These are phyloP conservation scores for Phytophthora pinifolia DNA, from an alignment of 352 stramenopile genomes.

Conservation along the genomic window DNA sequence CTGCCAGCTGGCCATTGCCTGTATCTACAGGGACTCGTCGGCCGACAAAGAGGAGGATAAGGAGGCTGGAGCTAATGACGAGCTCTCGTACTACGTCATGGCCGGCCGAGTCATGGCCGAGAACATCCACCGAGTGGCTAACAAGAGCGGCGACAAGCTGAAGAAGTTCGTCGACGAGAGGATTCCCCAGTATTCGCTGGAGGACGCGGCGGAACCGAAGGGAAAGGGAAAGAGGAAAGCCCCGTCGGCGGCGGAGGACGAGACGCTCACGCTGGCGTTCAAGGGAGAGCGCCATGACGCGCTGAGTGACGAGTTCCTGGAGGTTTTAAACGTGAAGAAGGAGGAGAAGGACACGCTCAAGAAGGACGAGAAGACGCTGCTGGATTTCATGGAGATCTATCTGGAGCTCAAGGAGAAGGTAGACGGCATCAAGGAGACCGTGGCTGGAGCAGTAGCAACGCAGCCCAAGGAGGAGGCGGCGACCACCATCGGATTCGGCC, in stretches of 20 bases:
- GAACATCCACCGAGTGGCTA: constrained; percentile 70
- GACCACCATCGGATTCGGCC: constrained; percentile 77
- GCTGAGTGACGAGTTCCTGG: constrained; percentile 60
- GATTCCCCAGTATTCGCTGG: constrained; percentile 52
- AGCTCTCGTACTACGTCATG: constrained; percentile 82
- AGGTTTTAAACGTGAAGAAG: constrained; percentile 38
- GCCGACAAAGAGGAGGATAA: constrained; percentile 20
- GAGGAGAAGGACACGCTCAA: constrained; percentile 24
- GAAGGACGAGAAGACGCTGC: constrained; percentile 45
- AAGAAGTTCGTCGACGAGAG: constrained; percentile 51
- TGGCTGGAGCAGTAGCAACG: constrained; percentile 21
- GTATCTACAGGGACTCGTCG: constrained; percentile 73
- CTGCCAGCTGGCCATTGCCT: constrained; percentile 83
- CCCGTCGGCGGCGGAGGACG: not conserved
- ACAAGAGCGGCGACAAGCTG: constrained; percentile 39
- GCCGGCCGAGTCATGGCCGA: constrained; percentile 78
- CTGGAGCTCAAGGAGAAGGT: constrained; percentile 87
- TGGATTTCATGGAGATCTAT: constrained; percentile 88
- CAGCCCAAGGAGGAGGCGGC: constrained; percentile 30
- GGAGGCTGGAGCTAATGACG: constrained; percentile 39
- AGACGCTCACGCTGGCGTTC: constrained; percentile 43
- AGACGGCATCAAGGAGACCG: constrained; percentile 70
- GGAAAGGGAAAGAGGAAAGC: constrained; percentile 80
- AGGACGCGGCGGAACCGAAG: constrained; percentile 30
- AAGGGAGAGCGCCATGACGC: constrained; percentile 49